Evolutionary conservation across 2,329 filamentous ascomycete genomes (phyloP), one percentile per base, ranked within the genome.

Genomic region (Hypoxylon sp.): DNA sequence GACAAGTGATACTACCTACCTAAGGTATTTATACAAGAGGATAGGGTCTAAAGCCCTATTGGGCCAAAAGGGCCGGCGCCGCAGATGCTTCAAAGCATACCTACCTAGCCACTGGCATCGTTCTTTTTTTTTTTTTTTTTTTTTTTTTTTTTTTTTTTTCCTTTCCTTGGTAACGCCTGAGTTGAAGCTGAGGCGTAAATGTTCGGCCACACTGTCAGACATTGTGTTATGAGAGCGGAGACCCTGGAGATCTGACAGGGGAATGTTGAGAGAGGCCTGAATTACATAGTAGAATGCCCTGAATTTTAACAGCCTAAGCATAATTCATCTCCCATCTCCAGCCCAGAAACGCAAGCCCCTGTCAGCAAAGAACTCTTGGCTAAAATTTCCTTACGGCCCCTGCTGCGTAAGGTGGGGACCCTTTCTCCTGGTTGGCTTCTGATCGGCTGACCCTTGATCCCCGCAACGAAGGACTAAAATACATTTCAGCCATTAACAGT

Each of bases 261-360:
- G n/a, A n/a, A n/a, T n/a, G n/a, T n/a, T n/a, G n/a, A n/a, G n/a
- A n/a, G n/a, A n/a, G n/a, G n/a, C n/a, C n/a, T n/a, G n/a, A n/a
- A n/a, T n/a, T n/a, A n/a, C n/a, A n/a, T n/a, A n/a, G 32, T 34
- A 4, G 13, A 15, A 34, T 15, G 32, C 32, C 32, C 32, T 34
- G 32, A 34, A 34, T 13, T 22, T 13, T 46, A 24, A 6, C 19
- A 46, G 20, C 7, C 7, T 34, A 34, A 34, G 32, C 32, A 34
- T 34, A 34, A 34, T 34, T 34, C 32, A 34, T 34, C 32, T 34
- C 32, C 32, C 32, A 34, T 34, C 32, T 34, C n/a, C 28, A 49
- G 34, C 60, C 52, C 56, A 56, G 53, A 48, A 57, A 57, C 49
- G 50, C 50, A 53, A 53, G 48, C 62, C 62, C 57, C 57, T 62